Evolutionary conservation across 1,284 basidiomycete genomes (phyloP), one percentile per base, ranked within the genome.

Genomic region (Malassezia arunalokei): DNA sequence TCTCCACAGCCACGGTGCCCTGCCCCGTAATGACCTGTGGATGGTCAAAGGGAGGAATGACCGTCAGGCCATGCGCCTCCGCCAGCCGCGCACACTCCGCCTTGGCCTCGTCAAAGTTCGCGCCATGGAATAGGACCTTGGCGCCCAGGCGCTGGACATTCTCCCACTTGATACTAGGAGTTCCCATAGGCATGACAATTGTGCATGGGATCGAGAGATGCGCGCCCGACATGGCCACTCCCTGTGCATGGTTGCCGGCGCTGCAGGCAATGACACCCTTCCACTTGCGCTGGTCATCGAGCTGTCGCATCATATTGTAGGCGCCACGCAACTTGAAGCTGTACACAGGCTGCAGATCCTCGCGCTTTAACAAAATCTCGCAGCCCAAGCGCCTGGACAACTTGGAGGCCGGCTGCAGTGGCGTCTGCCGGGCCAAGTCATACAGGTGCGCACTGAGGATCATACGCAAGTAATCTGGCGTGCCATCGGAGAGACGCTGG

Each of bases 161-260:
- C 57, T 83, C 79, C 68, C 91, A 87, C 77, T 98, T 99, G 80
- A 99, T 99, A 40, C 84, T 80, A 0, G 94, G 94, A 0, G 94
- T 98, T 17, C 84, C 89, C 30, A 84, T 78, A 0, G 94, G 94
- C 94, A 99, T 98, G 60, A 99, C 88, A 62, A 99, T 96, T 11
- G 91, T 95, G 63, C 90, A 94, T 3, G 91, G 88, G 57, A 98
- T 86, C 41, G 80, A 81, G 31, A 99, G 81, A 49, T 83, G 82
- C 35, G 82, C 77, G 9, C 90, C 90, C 8, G 92, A 90, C 49
- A 98, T 80, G 1, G 94, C 94, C 37, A 99, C 94, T 28, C 94
- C 94, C 75, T 99, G 94, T 0, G 94, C 94, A 75, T 99, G 94
- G 71, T 99, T 99, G 17, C 94, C 92, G 87, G 73, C 94, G 69